Evolutionary conservation across 2,329 filamentous ascomycete genomes (phyloP).

Genomic region (Cercospora berteroae): DNA sequence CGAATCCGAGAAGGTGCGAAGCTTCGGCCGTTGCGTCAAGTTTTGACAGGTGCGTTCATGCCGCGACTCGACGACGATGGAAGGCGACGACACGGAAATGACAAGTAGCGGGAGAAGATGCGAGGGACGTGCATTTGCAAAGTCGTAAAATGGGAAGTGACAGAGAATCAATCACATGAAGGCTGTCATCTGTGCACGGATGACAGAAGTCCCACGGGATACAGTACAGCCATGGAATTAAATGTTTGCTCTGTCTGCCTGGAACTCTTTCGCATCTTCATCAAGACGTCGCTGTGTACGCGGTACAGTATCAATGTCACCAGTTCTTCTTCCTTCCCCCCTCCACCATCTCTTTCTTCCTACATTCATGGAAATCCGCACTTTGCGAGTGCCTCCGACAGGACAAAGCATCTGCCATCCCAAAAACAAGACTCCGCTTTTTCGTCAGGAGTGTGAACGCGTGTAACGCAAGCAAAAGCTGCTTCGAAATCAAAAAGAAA

Average conservation of each 20-base stretch:
- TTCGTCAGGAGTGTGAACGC: conserved; percentile 9
- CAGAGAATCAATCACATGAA: not conserved
- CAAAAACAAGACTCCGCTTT: conserved; percentile 6
- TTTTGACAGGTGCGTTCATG: not conserved
- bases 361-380: not conserved
- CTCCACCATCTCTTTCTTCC: not conserved
- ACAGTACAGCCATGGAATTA: not conserved
- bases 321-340: not conserved
- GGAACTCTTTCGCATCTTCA: not conserved
- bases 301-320: not conserved
- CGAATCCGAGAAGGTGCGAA: conserved; percentile 5
- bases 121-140: not conserved
- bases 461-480: not conserved
- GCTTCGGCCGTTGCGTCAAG: not conserved
- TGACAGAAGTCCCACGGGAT: not conserved
- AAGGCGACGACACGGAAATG: not conserved
- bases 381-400: not conserved
- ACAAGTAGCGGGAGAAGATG: not conserved
- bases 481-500: not conserved
- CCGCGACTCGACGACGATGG: not conserved
- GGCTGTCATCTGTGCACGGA: not conserved
- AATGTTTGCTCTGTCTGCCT: not conserved
- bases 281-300: conserved; percentile 11
- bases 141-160: not conserved
- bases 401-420: not conserved